These are phyloP conservation scores for Leucocoprinus leucothites DNA, from an alignment of 768 basidiomycete species.

Conservation along the genomic window DNA sequence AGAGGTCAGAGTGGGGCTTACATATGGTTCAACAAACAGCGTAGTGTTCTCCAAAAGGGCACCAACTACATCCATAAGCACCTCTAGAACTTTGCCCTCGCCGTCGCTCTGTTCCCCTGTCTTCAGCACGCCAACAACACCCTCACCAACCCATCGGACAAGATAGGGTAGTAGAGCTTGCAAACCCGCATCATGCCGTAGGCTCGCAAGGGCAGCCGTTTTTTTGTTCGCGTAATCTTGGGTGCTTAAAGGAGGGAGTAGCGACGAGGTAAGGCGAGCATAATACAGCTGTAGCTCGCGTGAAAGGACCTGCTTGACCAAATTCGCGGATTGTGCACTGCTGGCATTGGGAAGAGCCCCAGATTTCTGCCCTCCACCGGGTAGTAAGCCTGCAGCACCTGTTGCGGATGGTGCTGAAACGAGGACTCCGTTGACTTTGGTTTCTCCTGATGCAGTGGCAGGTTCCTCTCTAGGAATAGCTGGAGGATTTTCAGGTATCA, in stretches of 20 bases:
- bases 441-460: constrained; percentile 12
- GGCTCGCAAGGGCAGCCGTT: constrained; percentile 84
- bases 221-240: constrained; percentile 64
- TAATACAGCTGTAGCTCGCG: constrained; percentile 95
- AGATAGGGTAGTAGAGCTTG: constrained; percentile 91
- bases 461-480: constrained; percentile 57
- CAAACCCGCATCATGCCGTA: constrained; percentile 87
- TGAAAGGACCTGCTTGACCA: constrained; percentile 91
- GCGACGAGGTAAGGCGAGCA: constrained; percentile 79
- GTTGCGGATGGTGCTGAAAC: constrained; percentile 24
- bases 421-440: constrained; percentile 7
- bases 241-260: constrained; percentile 57
- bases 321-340: constrained; percentile 26
- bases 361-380: constrained; percentile 17
- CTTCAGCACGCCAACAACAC: constrained; percentile 65
- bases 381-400: constrained; percentile 21
- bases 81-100: constrained; percentile 73
- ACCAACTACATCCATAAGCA: constrained; percentile 79
- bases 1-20: constrained; percentile 36
- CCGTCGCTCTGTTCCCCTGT: constrained; percentile 54
- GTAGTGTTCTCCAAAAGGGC: constrained; percentile 84
- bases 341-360: constrained; percentile 21
- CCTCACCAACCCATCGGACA: constrained; percentile 92
- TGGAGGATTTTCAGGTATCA: constrained; percentile 96
- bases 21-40: constrained; percentile 95